These are phyloP conservation scores for Chaetomiaceae sp. DNA, from an alignment of 2,329 filamentous ascomycete genomes.

Conservation along the genomic window DNA sequence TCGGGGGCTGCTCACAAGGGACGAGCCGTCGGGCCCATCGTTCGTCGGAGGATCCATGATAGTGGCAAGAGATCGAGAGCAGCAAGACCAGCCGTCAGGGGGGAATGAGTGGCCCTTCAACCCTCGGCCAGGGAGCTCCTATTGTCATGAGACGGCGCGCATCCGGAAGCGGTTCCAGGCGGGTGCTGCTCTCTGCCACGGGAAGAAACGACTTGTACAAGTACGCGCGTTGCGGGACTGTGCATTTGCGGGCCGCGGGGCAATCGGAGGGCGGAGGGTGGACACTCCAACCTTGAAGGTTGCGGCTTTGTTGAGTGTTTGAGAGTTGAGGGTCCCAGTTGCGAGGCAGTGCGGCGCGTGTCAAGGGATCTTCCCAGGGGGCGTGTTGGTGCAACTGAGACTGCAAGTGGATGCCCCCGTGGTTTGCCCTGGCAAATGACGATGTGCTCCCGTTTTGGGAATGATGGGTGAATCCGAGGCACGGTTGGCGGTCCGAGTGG, in stretches of 20 bases:
- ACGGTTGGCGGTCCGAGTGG: background rate
- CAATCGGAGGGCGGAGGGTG: background rate
- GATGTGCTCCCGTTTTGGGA: conserved; percentile 11
- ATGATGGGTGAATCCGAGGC: background rate
- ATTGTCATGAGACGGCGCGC: conserved; percentile 25
- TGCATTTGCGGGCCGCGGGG: conserved; percentile 11
- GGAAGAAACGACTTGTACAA: conserved; percentile 4
- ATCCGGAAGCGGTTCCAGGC: conserved; percentile 5
- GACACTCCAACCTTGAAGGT: background rate
- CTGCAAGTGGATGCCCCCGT: conserved; percentile 1
- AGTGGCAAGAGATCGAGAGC: conserved; percentile 19
- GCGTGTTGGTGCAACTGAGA: conserved; percentile 6
- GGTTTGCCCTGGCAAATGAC: conserved; percentile 16
- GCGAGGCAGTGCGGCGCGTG: conserved; percentile 6
- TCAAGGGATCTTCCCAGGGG: conserved; percentile 12
- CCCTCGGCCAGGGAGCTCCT: conserved; percentile 27
- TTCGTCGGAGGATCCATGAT: conserved; percentile 43
- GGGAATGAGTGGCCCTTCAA: conserved; percentile 30
- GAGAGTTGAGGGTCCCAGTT: conserved; percentile 7
- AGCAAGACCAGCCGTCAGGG: conserved; percentile 12
- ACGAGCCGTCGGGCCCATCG: conserved; percentile 70
- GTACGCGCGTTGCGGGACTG: background rate
- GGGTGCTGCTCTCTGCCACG: conserved; percentile 1
- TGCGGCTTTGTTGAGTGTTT: background rate
- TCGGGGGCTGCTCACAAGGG: conserved; percentile 54